Evolutionary conservation across 352 stramenopile genomes (phyloP).

Genomic region (Phytophthora vignae): DNA sequence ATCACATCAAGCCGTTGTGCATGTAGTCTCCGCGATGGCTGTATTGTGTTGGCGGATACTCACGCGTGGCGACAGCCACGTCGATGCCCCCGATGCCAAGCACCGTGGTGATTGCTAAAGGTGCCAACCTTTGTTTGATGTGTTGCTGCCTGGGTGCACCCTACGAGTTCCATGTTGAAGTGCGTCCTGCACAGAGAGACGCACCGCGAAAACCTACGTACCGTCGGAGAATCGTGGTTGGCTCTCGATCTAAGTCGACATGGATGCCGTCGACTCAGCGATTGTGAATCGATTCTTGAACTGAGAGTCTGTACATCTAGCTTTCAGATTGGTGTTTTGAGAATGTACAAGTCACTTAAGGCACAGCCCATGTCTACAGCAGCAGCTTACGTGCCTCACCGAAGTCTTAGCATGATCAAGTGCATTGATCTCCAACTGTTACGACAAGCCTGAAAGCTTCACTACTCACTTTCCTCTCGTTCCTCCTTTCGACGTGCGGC

Average conservation of each 20-base stretch:
- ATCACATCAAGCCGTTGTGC: too few species aligned
- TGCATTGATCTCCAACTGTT: too few species aligned
- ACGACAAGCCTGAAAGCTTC: neutral
- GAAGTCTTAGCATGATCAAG: too few species aligned
- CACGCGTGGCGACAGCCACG: neutral
- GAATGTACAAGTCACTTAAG: too few species aligned
- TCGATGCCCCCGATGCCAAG: neutral
- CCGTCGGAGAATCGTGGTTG: neutral
- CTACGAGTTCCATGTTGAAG: slow-evolving; percentile 14
- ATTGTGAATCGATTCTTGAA: too few species aligned
- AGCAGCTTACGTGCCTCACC: too few species aligned
- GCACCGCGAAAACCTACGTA: slow-evolving; percentile 12
- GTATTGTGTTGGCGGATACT: neutral
- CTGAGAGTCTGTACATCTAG: neutral
- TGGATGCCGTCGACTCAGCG: neutral
- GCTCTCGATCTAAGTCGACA: too few species aligned
- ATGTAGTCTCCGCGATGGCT: too few species aligned
- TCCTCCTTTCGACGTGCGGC: neutral
- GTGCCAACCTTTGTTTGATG: neutral
- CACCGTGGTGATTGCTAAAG: slow-evolving; percentile 10
- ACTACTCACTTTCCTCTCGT: neutral
- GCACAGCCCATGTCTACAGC: too few species aligned
- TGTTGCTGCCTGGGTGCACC: too few species aligned
- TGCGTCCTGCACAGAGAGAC: slow-evolving; percentile 13
- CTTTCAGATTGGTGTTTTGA: neutral